Conservation (phyloP, 805 yeast genomes). For the Candida peoriensis region DNA sequence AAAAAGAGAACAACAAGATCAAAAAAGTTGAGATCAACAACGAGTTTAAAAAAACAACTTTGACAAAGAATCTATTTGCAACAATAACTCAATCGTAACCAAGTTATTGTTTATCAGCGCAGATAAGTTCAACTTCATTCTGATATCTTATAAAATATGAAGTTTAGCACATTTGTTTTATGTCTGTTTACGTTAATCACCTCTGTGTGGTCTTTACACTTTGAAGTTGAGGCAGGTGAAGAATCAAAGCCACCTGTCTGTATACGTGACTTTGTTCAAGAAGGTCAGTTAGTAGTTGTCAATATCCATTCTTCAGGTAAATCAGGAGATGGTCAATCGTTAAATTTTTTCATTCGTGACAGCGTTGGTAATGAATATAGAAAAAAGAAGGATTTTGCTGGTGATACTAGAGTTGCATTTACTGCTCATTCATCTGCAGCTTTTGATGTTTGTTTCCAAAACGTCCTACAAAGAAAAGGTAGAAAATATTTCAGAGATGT, state of each 20-base stretch:
- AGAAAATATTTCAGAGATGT: constrained; percentile 57
- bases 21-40: too few relatives aligned
- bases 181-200: constrained; percentile 10
- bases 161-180: constrained; percentile 6
- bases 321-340: constrained; percentile 81
- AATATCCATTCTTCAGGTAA: constrained; percentile 70
- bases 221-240: constrained; percentile 46
- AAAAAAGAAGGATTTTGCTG: constrained; percentile 70
- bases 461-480: constrained; percentile 41
- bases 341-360: constrained; percentile 67
- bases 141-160: too few relatives aligned
- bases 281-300: constrained; percentile 84
- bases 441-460: constrained; percentile 88
- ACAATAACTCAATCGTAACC: too few relatives aligned
- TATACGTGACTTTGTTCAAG: constrained; percentile 84
- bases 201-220: constrained; percentile 37
- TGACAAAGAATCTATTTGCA: constrained; percentile 4
- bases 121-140: too few relatives aligned
- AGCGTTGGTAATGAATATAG: constrained; percentile 82
- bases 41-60: neutral
- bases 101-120: too few relatives aligned
- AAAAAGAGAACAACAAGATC: too few relatives aligned
- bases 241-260: constrained; percentile 60
- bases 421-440: constrained; percentile 79
- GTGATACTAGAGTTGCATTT: constrained; percentile 71